Percentiles rank a stretch among this genome's conserved stretches.
Evolutionary conservation across 768 basidiomycete genomes (phyloP).

Genomic region (Boletus speciosus): DNA sequence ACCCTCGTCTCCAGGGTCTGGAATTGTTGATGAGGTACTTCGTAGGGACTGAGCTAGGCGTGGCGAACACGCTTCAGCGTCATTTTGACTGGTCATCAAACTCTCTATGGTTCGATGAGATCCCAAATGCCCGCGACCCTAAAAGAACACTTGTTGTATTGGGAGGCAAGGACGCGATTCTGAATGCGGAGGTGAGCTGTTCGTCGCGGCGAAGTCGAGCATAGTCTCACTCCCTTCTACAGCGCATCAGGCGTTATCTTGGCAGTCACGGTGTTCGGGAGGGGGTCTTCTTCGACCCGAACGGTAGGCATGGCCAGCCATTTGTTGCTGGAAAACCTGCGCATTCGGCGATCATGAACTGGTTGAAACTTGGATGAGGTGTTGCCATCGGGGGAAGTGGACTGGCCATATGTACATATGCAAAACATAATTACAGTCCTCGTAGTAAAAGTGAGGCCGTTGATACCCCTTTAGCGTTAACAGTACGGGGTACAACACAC

Average conservation of each 20-base stretch:
- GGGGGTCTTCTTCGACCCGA: slow-evolving; percentile 60
- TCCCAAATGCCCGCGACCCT: slow-evolving; percentile 72
- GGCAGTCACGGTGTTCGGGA: slow-evolving; percentile 69
- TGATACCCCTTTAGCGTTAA: not conserved
- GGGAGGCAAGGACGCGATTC: slow-evolving; percentile 78
- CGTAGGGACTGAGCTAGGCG: slow-evolving; percentile 82
- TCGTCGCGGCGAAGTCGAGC: not conserved
- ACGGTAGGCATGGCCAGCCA: slow-evolving; percentile 62
- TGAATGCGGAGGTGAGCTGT: slow-evolving; percentile 60
- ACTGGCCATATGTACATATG: slow-evolving; percentile 3
- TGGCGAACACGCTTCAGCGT: slow-evolving; percentile 78
- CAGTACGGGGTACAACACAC: slow-evolving; percentile 16
- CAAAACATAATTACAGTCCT: not conserved
- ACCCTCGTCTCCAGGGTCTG: slow-evolving; percentile 48
- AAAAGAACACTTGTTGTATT: slow-evolving; percentile 68
- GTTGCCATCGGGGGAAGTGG: not conserved
- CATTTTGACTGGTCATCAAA: slow-evolving; percentile 88
- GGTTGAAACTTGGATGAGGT: slow-evolving; percentile 42
- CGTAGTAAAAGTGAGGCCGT: not conserved
- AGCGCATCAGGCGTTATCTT: slow-evolving; percentile 76
- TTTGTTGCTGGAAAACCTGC: slow-evolving; percentile 50
- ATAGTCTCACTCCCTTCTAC: slow-evolving; percentile 2
- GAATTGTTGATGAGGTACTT: slow-evolving; percentile 86
- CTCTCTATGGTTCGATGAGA: slow-evolving; percentile 87
- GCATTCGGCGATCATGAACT: slow-evolving; percentile 56